Percentiles rank a stretch among this genome's conserved stretches.
These are phyloP conservation scores for Podaxis mareebaensis DNA, from an alignment of 768 basidiomycete genomes.

Conservation along the genomic window DNA sequence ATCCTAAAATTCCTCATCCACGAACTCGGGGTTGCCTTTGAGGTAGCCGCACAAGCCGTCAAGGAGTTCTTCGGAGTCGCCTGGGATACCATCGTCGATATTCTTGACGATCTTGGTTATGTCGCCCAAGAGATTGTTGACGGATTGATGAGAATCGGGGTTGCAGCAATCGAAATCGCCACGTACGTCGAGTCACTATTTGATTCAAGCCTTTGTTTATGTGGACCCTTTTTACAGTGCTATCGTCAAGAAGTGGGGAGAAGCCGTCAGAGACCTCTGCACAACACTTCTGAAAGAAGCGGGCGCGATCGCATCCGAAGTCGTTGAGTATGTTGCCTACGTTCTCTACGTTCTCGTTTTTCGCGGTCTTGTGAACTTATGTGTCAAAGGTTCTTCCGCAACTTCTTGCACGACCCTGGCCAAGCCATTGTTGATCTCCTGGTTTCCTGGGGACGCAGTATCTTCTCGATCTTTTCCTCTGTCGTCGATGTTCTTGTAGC, in stretches of 20 bases:
- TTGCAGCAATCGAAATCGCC: background rate
- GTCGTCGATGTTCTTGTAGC: background rate
- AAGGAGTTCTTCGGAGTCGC: background rate
- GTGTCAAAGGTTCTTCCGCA: background rate
- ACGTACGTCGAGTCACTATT: background rate
- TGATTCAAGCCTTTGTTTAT: background rate
- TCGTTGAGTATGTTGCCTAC: background rate
- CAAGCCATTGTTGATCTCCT: background rate
- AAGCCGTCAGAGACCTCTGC: background rate
- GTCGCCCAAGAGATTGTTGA: background rate
- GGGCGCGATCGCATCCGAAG: background rate
- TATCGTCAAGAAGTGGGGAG: background rate
- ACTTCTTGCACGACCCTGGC: background rate
- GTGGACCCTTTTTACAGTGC: background rate
- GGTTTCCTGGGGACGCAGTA: background rate
- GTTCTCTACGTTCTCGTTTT: background rate
- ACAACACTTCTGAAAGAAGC: background rate
- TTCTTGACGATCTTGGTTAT: background rate
- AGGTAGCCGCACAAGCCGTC: background rate
- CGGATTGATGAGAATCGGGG: background rate
- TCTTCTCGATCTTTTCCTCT: background rate
- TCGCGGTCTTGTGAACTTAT: background rate
- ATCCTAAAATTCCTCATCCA: background rate
- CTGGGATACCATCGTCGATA: background rate
- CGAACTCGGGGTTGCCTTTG: background rate